phyloP scores from a whole-genome alignment of 1,284 basidiomycete species.

The Cryptococcus maquisensis region DNA sequence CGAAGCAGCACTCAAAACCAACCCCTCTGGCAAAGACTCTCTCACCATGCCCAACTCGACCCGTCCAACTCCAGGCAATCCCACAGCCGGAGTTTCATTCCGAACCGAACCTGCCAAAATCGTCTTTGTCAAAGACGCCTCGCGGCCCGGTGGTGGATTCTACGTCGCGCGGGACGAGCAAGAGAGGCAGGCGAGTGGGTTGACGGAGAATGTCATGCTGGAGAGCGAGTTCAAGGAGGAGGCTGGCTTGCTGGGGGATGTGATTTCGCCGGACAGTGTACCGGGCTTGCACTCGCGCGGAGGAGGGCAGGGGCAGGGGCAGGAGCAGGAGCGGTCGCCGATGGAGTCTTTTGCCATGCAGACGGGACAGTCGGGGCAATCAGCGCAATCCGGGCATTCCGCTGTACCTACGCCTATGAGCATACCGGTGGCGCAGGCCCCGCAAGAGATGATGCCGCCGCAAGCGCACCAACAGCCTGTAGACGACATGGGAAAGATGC shows the following conservation, averaged over 20 bases:
- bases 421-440: not conserved
- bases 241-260: not conserved
- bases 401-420: not conserved
- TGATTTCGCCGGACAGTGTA: not conserved
- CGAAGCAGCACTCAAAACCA: conserved; percentile 76
- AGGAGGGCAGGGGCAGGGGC: too few relatives aligned
- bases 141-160: conserved; percentile 73
- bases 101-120: conserved; percentile 30
- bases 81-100: conserved; percentile 50
- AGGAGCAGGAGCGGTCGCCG: too few relatives aligned
- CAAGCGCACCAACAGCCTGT: not conserved
- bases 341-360: too few relatives aligned
- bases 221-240: conserved; percentile 5
- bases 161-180: conserved; percentile 59
- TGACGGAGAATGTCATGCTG: conserved; percentile 17
- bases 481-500: not conserved
- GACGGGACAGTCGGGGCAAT: too few relatives aligned
- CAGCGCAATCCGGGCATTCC: not conserved
- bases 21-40: conserved; percentile 27
- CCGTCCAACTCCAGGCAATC: conserved; percentile 45
- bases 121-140: conserved; percentile 37
- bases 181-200: conserved; percentile 47
- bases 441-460: not conserved
- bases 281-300: not conserved
- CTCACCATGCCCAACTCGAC: conserved; percentile 20